Percentiles rank a stretch among this genome's conserved stretches.
Evolutionary conservation across 1,284 basidiomycete species (phyloP).

Genomic region (Hemileia vastatrix): DNA sequence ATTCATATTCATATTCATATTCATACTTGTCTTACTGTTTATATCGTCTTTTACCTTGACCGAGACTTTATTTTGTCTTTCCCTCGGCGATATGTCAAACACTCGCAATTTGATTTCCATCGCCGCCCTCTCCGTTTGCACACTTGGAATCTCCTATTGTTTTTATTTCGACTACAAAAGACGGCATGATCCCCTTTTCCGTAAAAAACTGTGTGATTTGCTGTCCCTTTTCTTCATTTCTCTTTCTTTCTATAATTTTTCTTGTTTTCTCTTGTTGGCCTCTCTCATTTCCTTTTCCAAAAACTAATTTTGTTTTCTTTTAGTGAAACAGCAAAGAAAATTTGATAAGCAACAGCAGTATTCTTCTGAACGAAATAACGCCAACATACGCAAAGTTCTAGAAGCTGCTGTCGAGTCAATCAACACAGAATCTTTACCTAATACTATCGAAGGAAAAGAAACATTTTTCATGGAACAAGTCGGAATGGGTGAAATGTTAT

Average conservation of each 20-base stretch:
- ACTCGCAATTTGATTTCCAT: slow-evolving; percentile 19
- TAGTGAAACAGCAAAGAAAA: slow-evolving; percentile 19
- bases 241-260: slow-evolving; percentile 29
- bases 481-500: slow-evolving; percentile 40
- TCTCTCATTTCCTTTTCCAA: background rate
- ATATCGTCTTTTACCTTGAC: too few relatives aligned
- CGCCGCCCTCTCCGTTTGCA: slow-evolving; percentile 11
- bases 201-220: slow-evolving; percentile 39
- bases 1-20: too few relatives aligned
- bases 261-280: background rate
- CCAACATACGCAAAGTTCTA: slow-evolving; percentile 11
- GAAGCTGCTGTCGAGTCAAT: slow-evolving; percentile 13
- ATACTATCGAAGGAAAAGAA: slow-evolving; percentile 14
- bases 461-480: slow-evolving; percentile 43
- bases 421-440: slow-evolving; percentile 15
- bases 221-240: slow-evolving; percentile 33
- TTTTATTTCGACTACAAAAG: slow-evolving; percentile 43
- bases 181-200: slow-evolving; percentile 39
- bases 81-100: slow-evolving; percentile 17
- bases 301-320: background rate
- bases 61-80: too few relatives aligned
- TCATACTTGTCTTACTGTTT: too few relatives aligned
- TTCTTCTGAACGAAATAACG: slow-evolving; percentile 2
- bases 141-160: slow-evolving; percentile 18
- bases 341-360: slow-evolving; percentile 14